Percentiles rank a stretch among this genome's conserved stretches.
phyloP scores from a whole-genome alignment of 2,329 filamentous ascomycete genomes.

The Microdochium nivale region DNA sequence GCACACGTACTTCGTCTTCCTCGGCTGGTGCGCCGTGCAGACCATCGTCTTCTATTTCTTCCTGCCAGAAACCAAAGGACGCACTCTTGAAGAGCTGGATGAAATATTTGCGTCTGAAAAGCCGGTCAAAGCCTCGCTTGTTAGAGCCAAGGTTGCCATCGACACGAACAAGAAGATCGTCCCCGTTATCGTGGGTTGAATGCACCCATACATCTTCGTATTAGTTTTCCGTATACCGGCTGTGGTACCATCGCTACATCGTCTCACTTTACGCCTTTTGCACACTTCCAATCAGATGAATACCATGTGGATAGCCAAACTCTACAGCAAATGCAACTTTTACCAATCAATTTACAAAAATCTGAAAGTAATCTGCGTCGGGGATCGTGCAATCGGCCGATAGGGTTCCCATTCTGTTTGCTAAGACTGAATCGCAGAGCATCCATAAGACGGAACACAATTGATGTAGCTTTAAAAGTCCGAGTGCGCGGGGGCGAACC shows the following conservation, averaged over 20 bases:
- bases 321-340: neutral
- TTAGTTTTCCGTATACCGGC: neutral
- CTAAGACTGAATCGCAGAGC: neutral
- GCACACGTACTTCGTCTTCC: slow-evolving; percentile 42
- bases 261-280: neutral
- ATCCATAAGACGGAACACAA: neutral
- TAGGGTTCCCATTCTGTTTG: neutral
- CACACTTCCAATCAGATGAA: neutral
- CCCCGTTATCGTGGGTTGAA: slow-evolving; percentile 13
- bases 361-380: neutral
- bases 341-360: neutral
- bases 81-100: slow-evolving; percentile 40
- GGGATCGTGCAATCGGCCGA: neutral
- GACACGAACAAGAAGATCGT: slow-evolving; percentile 24
- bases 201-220: neutral
- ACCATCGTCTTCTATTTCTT: slow-evolving; percentile 34
- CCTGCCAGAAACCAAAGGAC: slow-evolving; percentile 37
- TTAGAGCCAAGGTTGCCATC: neutral
- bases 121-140: slow-evolving; percentile 26
- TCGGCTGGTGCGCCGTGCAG: slow-evolving; percentile 29
- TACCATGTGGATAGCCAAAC: neutral
- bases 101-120: slow-evolving; percentile 30
- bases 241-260: neutral
- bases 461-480: neutral
- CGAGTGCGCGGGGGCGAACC: neutral